A percentile compares a stretch with the other conserved stretches of the same genome.
Evolutionary conservation across 2,329 filamentous ascomycete genomes (phyloP).

Genomic region (Cladobotryum protrusum): DNA sequence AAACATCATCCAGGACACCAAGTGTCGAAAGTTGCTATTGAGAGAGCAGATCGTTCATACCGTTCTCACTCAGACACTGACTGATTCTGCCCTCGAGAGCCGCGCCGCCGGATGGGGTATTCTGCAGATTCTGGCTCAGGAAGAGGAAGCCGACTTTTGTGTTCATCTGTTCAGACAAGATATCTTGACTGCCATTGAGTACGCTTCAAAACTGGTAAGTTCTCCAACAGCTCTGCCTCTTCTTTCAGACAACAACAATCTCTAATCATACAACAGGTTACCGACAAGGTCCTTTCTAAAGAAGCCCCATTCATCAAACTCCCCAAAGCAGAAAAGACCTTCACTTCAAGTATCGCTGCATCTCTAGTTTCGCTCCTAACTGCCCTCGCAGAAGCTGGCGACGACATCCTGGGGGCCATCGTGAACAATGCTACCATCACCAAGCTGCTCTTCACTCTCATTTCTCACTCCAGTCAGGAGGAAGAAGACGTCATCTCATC

Average conservation of each 20-base stretch:
- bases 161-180: conserved; percentile 58
- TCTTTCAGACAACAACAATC: background rate
- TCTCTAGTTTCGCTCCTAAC: conserved; percentile 48
- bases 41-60: conserved; percentile 60
- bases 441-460: conserved; percentile 49
- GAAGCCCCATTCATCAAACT: conserved; percentile 40
- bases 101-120: conserved; percentile 63
- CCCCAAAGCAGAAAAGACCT: conserved; percentile 46
- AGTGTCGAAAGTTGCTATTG: conserved; percentile 58
- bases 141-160: conserved; percentile 62
- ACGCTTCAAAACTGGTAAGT: conserved; percentile 48
- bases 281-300: conserved; percentile 36
- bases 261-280: conserved; percentile 28
- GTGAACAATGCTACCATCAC: conserved; percentile 42
- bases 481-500: conserved; percentile 35
- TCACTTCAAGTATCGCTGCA: conserved; percentile 48
- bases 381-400: conserved; percentile 51
- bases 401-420: conserved; percentile 53
- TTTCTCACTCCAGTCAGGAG: conserved; percentile 38
- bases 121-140: conserved; percentile 52
- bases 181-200: conserved; percentile 53
- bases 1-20: conserved; percentile 55
- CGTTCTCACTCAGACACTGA: conserved; percentile 57
- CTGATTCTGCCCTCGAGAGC: conserved; percentile 56
- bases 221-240: background rate